Evolutionary conservation across 202 grass and related monocot genomes (phyloP), one percentile per base, ranked within the genome.

Genomic region (Musa balbisiana): DNA sequence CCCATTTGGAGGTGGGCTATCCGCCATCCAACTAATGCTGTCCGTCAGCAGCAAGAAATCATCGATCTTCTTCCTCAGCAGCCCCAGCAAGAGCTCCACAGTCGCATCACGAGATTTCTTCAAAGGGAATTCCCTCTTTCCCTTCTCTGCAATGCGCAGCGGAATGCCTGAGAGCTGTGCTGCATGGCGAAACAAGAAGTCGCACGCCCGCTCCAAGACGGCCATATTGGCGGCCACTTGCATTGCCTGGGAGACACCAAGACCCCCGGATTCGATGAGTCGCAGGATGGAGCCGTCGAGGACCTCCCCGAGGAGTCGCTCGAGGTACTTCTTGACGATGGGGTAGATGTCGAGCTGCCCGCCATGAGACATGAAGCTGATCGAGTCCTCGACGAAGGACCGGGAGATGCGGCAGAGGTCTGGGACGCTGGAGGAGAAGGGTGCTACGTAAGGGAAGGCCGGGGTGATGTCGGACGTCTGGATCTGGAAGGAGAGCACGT

Each of bases 311-410:
- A 98, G 91, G 67, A 98, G 87, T 51, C 91, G 88, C 66, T 90
- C 88, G 73, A 98, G 88, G 76, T 98, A 98, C 85, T 94, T 99
- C 69, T 94, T 94, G 52, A 99, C 86, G 5, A 88, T 85, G 66
- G 91, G 81, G 69, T 91, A 99, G 0, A 87, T 86, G 74, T 99
- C 89, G 53, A 90, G 87, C 58, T 90, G 89, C 64, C 95, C 91
- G 9, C 95, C 95, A 68, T 99, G 95, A 29, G 91, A 92, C 85
- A 99, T 87, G 87, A 99, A 94, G 72, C 95, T 99, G 52, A 99
- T 89, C 64, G 95, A 99, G 67, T 99, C 95, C 83, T 92, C 91
- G 64, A 92, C 83, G 78, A 99, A 99, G 53, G 95, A 99, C n/a
- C 95, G 91, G 26, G 91, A 85, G 4, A 99, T 99, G 68, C 95